These are phyloP conservation scores for Raddia distichophylla DNA, from an alignment of 176 grass and related monocot genomes.

Conservation along the genomic window DNA sequence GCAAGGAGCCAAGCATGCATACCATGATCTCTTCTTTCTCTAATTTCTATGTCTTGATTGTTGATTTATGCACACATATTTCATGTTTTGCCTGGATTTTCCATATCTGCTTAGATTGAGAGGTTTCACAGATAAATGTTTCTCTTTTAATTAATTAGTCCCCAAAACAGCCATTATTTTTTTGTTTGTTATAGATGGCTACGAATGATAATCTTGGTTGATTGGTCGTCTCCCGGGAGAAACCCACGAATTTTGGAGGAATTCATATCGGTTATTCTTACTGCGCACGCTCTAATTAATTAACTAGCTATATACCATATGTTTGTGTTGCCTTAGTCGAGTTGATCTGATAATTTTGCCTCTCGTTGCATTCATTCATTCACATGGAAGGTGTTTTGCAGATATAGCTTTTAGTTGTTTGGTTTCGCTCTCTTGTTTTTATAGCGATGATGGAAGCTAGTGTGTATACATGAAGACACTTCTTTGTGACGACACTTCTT, in stretches of 20 bases:
- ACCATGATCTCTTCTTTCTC: slow-evolving; percentile 36
- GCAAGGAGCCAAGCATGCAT: slow-evolving; percentile 99
- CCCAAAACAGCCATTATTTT: neutral
- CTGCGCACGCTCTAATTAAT: neutral
- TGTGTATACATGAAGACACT: neutral
- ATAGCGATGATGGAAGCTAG: neutral
- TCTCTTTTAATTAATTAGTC: neutral
- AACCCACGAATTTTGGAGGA: neutral
- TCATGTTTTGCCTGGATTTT: slow-evolving; percentile 1
- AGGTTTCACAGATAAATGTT: neutral
- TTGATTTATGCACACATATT: slow-evolving; percentile 16
- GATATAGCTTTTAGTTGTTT: neutral
- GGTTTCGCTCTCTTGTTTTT: slow-evolving; percentile 1
- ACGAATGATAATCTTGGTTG: neutral
- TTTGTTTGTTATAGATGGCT: neutral
- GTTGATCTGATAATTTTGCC: neutral
- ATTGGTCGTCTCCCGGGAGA: neutral
- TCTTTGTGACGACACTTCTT: slow-evolving; percentile 10
- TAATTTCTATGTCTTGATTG: neutral
- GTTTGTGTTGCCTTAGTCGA: neutral
- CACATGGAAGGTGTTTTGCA: neutral
- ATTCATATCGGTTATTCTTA: neutral
- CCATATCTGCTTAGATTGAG: neutral
- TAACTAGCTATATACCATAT: neutral
- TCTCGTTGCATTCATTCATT: neutral